These are phyloP conservation scores for Colletotrichum kahawae DNA, from an alignment of 2,329 filamentous ascomycete species.

Conservation along the genomic window DNA sequence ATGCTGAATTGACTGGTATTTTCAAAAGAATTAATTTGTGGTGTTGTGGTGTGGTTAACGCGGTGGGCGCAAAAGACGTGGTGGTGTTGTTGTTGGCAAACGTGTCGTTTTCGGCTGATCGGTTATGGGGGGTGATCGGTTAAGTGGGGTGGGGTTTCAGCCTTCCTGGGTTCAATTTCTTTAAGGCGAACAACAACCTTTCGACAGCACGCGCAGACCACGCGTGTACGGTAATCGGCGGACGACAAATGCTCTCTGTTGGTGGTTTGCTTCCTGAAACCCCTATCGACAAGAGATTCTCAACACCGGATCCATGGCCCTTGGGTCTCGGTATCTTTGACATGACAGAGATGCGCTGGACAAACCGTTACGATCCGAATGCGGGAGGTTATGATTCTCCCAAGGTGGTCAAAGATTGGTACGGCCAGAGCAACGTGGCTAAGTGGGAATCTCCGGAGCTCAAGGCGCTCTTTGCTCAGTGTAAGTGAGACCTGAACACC, in stretches of 20 bases:
- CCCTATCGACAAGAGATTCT: neutral
- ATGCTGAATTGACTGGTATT: too few relatives aligned
- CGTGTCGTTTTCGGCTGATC: too few relatives aligned
- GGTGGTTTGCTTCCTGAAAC: conserved; percentile 31
- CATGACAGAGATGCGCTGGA: conserved; percentile 40
- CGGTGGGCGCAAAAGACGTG: too few relatives aligned
- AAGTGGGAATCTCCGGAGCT: conserved; percentile 29
- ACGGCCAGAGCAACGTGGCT: conserved; percentile 31
- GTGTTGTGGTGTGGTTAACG: too few relatives aligned
- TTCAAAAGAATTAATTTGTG: too few relatives aligned
- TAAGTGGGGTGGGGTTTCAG: too few relatives aligned
- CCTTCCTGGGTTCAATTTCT: conserved; percentile 42
- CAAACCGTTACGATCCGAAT: conserved; percentile 35
- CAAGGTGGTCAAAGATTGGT: conserved; percentile 36
- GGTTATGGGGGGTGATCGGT: too few relatives aligned
- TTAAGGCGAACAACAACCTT: conserved; percentile 28
- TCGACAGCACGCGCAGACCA: conserved; percentile 33
- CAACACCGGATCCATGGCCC: conserved; percentile 35
- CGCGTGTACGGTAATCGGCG: conserved; percentile 38
- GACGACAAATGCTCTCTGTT: conserved; percentile 43
- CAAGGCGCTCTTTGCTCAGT: conserved; percentile 25
- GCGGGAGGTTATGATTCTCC: conserved; percentile 39
- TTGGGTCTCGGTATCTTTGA: conserved; percentile 45
- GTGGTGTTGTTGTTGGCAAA: too few relatives aligned
- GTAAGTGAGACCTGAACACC: neutral